phyloP scores from a whole-genome alignment of 2,329 filamentous ascomycete genomes.

The Colletotrichum liaoningense region DNA sequence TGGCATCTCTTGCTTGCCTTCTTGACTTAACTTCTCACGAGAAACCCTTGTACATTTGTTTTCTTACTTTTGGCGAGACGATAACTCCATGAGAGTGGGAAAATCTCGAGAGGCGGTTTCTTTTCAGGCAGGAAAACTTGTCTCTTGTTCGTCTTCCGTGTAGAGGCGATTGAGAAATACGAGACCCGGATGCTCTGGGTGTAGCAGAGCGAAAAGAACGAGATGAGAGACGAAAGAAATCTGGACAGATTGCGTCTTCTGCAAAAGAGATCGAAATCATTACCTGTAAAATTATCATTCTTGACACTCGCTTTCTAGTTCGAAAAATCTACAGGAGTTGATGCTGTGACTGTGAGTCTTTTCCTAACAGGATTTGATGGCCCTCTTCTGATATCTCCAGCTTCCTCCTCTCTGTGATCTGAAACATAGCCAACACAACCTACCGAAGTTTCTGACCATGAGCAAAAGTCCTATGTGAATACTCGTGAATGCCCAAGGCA shows the following conservation, averaged over 20 bases:
- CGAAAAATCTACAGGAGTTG: constrained; percentile 25
- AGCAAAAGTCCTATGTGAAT: constrained; percentile 12
- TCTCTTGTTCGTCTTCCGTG: not conserved
- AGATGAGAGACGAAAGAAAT: not conserved
- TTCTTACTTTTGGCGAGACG: constrained; percentile 36
- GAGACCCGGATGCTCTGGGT: not conserved
- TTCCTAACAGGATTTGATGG: not conserved
- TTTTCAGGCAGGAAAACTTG: not conserved
- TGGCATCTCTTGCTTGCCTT: constrained; percentile 6
- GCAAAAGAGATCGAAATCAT: constrained; percentile 25
- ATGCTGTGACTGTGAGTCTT: not conserved
- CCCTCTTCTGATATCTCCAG: not conserved
- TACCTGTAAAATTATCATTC: constrained; percentile 45
- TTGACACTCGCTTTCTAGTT: constrained; percentile 40
- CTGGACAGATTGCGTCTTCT: constrained; percentile 10
- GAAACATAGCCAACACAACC: not conserved
- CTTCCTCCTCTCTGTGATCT: not conserved
- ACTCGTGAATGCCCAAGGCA: constrained; percentile 28
- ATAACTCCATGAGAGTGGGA: not conserved
- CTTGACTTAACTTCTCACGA: constrained; percentile 24
- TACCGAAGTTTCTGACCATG: not conserved
- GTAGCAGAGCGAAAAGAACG: not conserved
- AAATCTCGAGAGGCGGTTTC: not conserved
- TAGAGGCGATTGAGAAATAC: not conserved
- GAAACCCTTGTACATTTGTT: constrained; percentile 47